These are phyloP conservation scores for Heliamphora exappendiculata DNA, from an alignment of 148 eudicot species.

Conservation along the genomic window DNA sequence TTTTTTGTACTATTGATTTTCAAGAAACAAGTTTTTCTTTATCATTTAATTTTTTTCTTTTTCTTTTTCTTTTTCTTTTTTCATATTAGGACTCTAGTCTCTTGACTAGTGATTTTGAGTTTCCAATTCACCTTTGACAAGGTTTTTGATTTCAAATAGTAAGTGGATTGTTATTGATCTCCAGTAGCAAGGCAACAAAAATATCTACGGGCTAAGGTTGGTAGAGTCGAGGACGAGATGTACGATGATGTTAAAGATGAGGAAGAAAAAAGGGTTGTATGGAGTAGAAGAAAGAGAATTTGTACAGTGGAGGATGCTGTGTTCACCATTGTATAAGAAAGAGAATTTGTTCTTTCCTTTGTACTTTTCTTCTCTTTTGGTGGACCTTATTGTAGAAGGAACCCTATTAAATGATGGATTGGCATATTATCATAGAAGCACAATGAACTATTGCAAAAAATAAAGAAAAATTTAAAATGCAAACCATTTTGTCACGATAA, in stretches of 20 bases:
- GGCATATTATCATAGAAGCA: too few relatives aligned
- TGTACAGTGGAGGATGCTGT: too few relatives aligned
- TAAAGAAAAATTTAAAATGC: too few relatives aligned
- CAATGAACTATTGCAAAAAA: too few relatives aligned
- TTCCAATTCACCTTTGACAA: neutral
- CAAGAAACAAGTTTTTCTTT: neutral
- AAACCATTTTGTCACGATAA: too few relatives aligned
- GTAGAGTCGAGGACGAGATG: constrained; percentile 66
- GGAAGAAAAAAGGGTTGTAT: constrained; percentile 32
- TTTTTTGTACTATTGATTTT: neutral
- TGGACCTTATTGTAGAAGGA: too few relatives aligned
- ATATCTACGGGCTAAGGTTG: constrained; percentile 45
- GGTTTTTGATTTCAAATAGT: neutral
- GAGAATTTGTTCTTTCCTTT: too few relatives aligned
- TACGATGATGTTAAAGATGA: constrained; percentile 65
- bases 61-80: neutral
- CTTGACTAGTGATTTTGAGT: neutral
- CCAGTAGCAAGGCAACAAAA: constrained; percentile 57
- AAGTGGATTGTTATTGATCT: constrained; percentile 8
- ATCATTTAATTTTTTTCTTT: neutral
- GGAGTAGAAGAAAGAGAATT: constrained; percentile 50
- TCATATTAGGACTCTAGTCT: neutral
- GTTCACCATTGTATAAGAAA: too few relatives aligned
- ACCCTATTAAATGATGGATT: too few relatives aligned
- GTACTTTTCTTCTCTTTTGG: too few relatives aligned